Evolutionary conservation across 768 basidiomycete genomes (phyloP).

Genomic region (Kwoniella bestiolae): DNA sequence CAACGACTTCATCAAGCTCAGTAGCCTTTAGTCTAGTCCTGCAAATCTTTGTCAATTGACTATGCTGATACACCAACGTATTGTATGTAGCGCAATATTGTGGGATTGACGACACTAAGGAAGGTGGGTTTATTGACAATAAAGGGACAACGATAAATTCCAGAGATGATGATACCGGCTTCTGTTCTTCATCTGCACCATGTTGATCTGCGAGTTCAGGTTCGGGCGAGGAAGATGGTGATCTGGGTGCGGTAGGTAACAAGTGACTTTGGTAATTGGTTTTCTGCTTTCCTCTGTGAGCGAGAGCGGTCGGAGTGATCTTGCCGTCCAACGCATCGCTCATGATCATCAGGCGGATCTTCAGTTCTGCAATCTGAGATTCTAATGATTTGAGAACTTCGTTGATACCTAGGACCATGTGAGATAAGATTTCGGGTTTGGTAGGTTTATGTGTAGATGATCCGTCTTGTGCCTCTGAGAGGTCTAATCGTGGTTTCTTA

Average conservation of each 20-base stretch:
- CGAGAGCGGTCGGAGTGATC: background rate
- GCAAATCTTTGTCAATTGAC: constrained; percentile 32
- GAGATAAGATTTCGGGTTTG: constrained; percentile 38
- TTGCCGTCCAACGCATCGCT: constrained; percentile 34
- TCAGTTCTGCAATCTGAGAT: constrained; percentile 41
- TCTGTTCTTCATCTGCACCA: background rate
- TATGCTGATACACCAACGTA: constrained; percentile 48
- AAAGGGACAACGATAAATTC: constrained; percentile 49
- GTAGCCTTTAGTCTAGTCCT: constrained; percentile 17
- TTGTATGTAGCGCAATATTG: constrained; percentile 54
- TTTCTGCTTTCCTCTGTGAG: background rate
- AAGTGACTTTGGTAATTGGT: background rate
- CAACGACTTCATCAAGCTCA: constrained; percentile 29
- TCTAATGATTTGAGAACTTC: constrained; percentile 54
- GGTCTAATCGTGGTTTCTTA: constrained; percentile 6
- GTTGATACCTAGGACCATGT: constrained; percentile 54
- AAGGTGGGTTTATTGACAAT: constrained; percentile 46
- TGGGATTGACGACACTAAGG: constrained; percentile 50
- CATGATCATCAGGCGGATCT: constrained; percentile 37
- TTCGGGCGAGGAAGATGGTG: constrained; percentile 14
- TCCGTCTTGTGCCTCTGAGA: background rate
- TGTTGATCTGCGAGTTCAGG: background rate
- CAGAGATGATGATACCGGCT: constrained; percentile 16
- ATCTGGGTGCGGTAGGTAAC: constrained; percentile 27
- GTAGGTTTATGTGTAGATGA: constrained; percentile 6